Percentiles rank a stretch among this genome's conserved stretches.
These are phyloP conservation scores for Dryas drummondii DNA, from an alignment of 306 rosid genomes.

Conservation along the genomic window DNA sequence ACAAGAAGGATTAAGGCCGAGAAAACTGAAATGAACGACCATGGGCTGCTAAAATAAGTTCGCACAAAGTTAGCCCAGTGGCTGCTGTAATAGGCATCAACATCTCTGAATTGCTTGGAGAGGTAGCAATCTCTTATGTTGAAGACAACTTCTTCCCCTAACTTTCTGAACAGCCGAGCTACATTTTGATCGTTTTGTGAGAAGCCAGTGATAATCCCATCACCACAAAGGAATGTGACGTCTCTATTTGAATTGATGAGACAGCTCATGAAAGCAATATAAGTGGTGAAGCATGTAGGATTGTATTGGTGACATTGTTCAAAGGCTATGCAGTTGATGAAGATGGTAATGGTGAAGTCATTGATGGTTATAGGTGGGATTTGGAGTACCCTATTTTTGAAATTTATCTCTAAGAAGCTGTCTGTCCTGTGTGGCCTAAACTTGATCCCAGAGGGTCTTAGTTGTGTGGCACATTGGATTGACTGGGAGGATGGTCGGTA, in stretches of 20 bases:
- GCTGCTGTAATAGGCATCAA: background rate
- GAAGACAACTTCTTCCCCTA: background rate
- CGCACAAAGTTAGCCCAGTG: background rate
- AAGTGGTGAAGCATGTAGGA: background rate
- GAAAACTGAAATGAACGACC: conserved; percentile 3
- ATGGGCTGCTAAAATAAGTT: background rate
- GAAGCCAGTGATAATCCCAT: background rate
- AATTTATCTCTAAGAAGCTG: background rate
- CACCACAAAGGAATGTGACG: background rate
- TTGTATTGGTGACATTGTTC: background rate
- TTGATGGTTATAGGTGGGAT: background rate
- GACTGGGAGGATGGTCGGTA: background rate
- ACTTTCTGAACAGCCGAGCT: background rate
- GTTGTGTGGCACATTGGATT: background rate
- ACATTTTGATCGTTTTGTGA: background rate
- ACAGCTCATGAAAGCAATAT: background rate
- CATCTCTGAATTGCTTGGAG: conserved; percentile 8
- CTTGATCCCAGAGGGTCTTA: background rate
- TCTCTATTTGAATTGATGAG: background rate
- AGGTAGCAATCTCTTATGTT: background rate
- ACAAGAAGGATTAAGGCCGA: background rate
- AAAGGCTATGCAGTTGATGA: conserved; percentile 2
- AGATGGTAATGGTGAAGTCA: background rate
- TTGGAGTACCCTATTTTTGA: background rate
- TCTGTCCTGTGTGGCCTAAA: background rate